Evolutionary conservation across 2,329 filamentous ascomycete genomes (phyloP).

Genomic region (Fusarium decemcellulare): DNA sequence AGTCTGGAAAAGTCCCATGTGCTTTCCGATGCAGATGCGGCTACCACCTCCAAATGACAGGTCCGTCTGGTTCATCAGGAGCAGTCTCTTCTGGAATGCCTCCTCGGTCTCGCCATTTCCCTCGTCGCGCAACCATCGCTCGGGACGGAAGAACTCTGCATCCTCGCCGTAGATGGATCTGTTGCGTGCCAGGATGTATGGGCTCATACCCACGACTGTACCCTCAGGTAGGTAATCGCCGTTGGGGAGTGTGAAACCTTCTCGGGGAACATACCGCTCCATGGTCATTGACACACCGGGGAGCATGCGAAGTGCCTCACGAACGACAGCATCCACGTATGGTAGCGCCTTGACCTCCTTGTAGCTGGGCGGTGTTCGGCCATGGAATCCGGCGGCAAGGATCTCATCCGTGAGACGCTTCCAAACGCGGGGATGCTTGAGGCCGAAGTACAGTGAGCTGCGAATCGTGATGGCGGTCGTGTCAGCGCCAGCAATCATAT

Average conservation of each 20-base stretch:
- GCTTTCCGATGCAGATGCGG: conserved; percentile 58
- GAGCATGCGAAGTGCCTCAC: conserved; percentile 62
- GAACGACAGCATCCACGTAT: conserved; percentile 56
- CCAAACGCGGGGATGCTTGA: conserved; percentile 40
- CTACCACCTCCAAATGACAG: conserved; percentile 59
- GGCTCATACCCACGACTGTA: conserved; percentile 53
- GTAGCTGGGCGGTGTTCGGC: conserved; percentile 21
- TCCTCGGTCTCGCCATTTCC: conserved; percentile 38
- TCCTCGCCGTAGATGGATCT: conserved; percentile 58
- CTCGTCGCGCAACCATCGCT: conserved; percentile 51
- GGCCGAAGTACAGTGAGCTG: conserved; percentile 40
- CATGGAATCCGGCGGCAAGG: conserved; percentile 9
- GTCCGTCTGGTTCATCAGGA: conserved; percentile 53
- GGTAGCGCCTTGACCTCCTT: conserved; percentile 34
- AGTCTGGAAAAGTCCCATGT: conserved; percentile 57
- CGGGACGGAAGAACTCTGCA: conserved; percentile 58
- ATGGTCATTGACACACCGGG: conserved; percentile 59
- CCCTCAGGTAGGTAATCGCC: conserved; percentile 50
- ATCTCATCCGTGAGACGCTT: conserved; percentile 34
- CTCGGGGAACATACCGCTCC: conserved; percentile 60
- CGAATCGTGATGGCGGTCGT: conserved; percentile 45
- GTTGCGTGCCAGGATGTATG: conserved; percentile 54
- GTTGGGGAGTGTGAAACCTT: conserved; percentile 51
- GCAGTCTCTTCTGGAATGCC: conserved; percentile 45
- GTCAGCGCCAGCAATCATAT: conserved; percentile 45